Evolutionary conservation across 306 rosid genomes (phyloP), one percentile per base, ranked within the genome.

Genomic region (Gastrolobium bilobum): DNA sequence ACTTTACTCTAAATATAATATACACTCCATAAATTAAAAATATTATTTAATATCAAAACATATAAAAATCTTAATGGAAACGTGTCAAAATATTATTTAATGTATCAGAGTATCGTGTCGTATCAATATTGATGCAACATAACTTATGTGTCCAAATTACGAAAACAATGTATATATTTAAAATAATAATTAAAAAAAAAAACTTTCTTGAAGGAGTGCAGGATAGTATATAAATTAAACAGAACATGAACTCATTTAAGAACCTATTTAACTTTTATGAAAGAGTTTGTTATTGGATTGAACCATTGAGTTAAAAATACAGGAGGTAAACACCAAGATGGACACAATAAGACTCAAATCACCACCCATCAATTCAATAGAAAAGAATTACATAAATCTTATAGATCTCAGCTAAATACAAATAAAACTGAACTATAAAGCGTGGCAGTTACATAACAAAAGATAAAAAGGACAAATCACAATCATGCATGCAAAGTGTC

Each of bases 341-440:
- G 38, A n/a, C 60, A 15, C 37, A 13, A 52, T 4, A 54, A 1
- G 10, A 77, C 13, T 35, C 7, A 13, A 70, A 70, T 53, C 82
- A 77, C 76, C 58, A 39, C 40, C 68, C 68, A 75, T 71, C 15
- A 76, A 52, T 48, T 40, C 40, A 83, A 46, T 43, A 44, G 13
- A 63, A 61, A 80, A 71, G 80, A 81, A 81, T 63, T 43, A 61
- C 54, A 82, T 66, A 34, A 30, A 67, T 58, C 35, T 76, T 37
- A 33, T 33, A 40, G 58, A 64, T 57, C 76, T 54, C 79, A 40
- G 48, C 62, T 76, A 80, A 61, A 80, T 80, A 84, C 82, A 76
- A 60, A 84, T 53, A 20, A 71, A 81, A 81, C 64, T 38, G 51
- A 71, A 72, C 59, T 42, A 31, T 6, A 50, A 50, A 66, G 29